Conservation (phyloP, 192 early-diverging fungal species). For the Obelidium mucronatum region DNA sequence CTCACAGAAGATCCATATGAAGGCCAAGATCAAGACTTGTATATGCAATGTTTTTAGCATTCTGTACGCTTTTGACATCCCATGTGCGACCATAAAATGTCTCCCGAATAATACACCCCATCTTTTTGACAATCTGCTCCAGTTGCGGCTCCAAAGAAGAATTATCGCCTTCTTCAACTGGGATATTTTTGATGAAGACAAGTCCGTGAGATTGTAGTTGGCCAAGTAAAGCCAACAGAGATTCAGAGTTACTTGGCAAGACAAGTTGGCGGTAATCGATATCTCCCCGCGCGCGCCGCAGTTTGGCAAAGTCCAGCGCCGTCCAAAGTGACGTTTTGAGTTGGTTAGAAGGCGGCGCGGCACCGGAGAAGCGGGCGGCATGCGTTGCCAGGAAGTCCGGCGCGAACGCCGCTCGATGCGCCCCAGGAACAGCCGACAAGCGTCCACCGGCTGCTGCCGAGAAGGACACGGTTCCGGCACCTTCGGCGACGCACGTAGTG, state of each 20-base stretch:
- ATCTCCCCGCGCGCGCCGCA: neutral
- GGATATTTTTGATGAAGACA: constrained; percentile 70
- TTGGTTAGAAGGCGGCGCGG: neutral
- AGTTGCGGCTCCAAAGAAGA: constrained; percentile 38
- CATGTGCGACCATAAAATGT: constrained; percentile 81
- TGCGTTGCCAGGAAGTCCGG: neutral
- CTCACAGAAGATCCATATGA: constrained; percentile 89
- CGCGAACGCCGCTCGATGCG: no score
- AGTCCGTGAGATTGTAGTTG: constrained; percentile 74
- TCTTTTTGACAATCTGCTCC: constrained; percentile 64
- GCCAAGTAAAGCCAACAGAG: constrained; percentile 59
- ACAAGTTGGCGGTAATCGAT: constrained; percentile 32
- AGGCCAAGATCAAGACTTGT: constrained; percentile 79
- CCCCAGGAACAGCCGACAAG: no score
- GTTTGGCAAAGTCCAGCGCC: constrained; percentile 19
- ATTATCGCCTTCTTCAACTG: constrained; percentile 54
- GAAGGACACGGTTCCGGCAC: neutral
- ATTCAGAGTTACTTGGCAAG: constrained; percentile 56
- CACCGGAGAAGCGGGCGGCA: neutral
- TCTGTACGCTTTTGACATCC: constrained; percentile 78
- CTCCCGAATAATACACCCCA: constrained; percentile 69
- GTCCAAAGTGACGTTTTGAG: constrained; percentile 41
- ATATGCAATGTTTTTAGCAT: constrained; percentile 88
- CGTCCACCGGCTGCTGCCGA: neutral
- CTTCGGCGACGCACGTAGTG: neutral